Base-by-base conservation (phyloP, 768 basidiomycete species). In the Mycena olivaceomarginata region DNA sequence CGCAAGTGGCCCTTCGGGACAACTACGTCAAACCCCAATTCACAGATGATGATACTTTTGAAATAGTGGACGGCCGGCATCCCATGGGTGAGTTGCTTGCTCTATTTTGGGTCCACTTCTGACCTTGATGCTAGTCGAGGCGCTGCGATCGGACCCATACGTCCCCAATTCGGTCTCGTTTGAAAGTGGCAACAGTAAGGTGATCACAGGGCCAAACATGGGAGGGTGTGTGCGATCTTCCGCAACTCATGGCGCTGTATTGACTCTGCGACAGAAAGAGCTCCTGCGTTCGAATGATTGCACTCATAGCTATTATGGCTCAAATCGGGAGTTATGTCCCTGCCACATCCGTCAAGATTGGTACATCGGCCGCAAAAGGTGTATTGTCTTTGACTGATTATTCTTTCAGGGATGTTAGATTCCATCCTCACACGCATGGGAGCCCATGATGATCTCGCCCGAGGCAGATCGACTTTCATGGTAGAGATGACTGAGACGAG, bases 241-340 rank as follows among this genome's bases (percentile, higher is more conserved):
- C 25, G 4, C 37, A n/a, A 37, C 20, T 43, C 10, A 8, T 72
- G 53, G 57, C 0, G 56, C 25, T 0, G 12, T 20, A 31, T 62
- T 60, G 20, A 72, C 15, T 18, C 22, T 5, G 41, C 64, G 41
- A 31, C 71, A 95, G 95, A 53, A 98, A 98, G 86, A 97, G 95
- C 78, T 96, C 94, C 43, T 92, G 90, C 57, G 95, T 97, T 25
- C 87, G 95, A 45, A 95, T 94, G 93, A 89, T 94, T 39, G 95
- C 94, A 16, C 88, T 97, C 66, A 93, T 95, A 74, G 91, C 90
- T 7, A 90, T 96, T 20, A 94, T 94, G 95, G 95, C 96, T 1
- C 97, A 99, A 82, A 93, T 98, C n/a, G 98, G 98, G 13, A 95
- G 93, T 18, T 98, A 96, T 82, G 96, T 99, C 3, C 98, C 98